Base-by-base conservation (phyloP, 2,329 filamentous ascomycete genomes). In the Keithomyces neogunnii region DNA sequence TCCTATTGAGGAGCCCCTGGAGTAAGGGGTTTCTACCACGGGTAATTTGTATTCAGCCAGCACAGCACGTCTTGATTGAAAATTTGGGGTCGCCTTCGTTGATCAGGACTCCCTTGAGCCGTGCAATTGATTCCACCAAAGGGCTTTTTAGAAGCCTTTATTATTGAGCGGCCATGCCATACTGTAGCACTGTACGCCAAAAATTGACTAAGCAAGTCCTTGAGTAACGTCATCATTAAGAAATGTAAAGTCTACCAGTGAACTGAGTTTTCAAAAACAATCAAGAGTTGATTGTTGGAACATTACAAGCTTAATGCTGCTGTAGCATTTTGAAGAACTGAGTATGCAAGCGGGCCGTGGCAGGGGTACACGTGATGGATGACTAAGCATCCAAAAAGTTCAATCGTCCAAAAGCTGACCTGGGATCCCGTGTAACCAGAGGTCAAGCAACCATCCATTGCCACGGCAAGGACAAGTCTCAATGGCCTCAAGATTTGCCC, bases 1-100 rank as follows among this genome's bases (percentile, higher is more conserved):
- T 59, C 84, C 84, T 72, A 74, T 73, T 61, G 52, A 54, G 3
- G 87, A 91, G 75, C 85, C 88, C 72, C 86, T 88, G 69, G 74
- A 75, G 64, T 67, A 66, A 51, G 46, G 43, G 29, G 26, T 19
- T 7, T 29, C 35, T 29, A 13, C 26, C 33, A 42, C 11, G 19
- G 11, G 31, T 49, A 28, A n/a, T 51, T 49, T 43, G 45, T 36
- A 36, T 40, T 49, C 32, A 10, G 51, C 31, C 49, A 31, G 19
- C 19, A 19, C 49, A 31, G 19, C 19, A 19, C 33, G 33, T 40
- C 26, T 40, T 13, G 11, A 9, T 29, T 40, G 19, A 42, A 47
- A 11, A 35, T 35, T 19, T 19, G 19, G 45, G 45, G 30, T 35
- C 38, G 32, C 39, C 31, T 32, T 26, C 39, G 32, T 26, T 30